Base-by-base conservation (phyloP, 2,329 filamentous ascomycete species). In the Penicillium brasilianum region DNA sequence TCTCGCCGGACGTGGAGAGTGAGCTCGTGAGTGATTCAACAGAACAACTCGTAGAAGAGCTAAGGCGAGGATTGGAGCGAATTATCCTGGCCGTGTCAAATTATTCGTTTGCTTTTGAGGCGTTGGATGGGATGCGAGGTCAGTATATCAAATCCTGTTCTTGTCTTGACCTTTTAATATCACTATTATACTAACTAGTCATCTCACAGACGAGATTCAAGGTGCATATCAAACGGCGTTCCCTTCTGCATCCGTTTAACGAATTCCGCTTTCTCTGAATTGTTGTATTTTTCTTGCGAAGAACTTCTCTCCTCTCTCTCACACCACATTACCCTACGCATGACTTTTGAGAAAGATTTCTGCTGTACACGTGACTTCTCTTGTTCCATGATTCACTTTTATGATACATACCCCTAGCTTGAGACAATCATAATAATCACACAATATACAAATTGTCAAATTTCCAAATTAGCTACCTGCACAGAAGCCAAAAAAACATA, bases 81-180 rank as follows among this genome's bases (percentile, higher is more conserved):
- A 74, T 79, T 20, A 75, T 80, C 34, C 62, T 55, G 1, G 72
- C 76, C 16, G 69, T 78, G 8, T 71, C 71, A 9, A 80, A 80
- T 63, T 80, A 78, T 61, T 76, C 78, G 3, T 66, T 71, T 64
- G 77, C 76, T 56, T 80, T 78, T 63, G 78, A 80, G 65, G 78
- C 78, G 13, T 67, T 80, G 60, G 74, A 75, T 66, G 78, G 78
- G 34, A 80, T 80, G 78, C 76, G 76, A 77, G 78, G 78, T 79
- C 11, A 14, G 56, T 63, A 18, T 25, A 36, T 44, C 20, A n/a
- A 22, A 30, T 28, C 11, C 11, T 3, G 48, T 14, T 37, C 13
- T 41, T 39, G 4, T 10, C 28, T 37, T n/a, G n/a, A 13, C 18
- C 32, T 20, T 14, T 43, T 56, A 18, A 8, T n/a, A 44, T 8